Base-by-base conservation (phyloP, 805 yeast species). In the Candida hungchunana region DNA sequence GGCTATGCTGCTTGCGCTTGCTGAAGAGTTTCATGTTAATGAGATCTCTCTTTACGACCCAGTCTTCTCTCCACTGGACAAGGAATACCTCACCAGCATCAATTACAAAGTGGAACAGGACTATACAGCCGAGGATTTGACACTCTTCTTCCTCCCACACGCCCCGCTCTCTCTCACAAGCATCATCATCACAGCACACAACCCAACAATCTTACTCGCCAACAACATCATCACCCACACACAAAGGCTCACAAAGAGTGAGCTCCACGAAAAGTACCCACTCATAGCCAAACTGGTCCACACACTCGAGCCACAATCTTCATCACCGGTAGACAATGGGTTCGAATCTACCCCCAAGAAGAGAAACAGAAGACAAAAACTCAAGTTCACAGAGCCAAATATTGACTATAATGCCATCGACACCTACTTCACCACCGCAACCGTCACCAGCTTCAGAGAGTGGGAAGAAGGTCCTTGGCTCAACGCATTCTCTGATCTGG, bases 91-190 rank as follows among this genome's bases (percentile, higher is more conserved):
- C 7, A 28, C 41, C 5, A 34, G 37, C 2, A 37, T 50, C 25
- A 60, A 58, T 1, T 36, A 54, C 10, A 27, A 16, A 7, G 35
- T 44, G 10, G 46, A 47, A 27, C 43, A 46, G 20, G 27, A 29
- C 1, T 47, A 47, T 28, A 24, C 19, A 13, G 28, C 43, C 7
- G 21, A 32, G 2, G 18, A 29, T 1, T 23, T 42, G 1, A 60
- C 67, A 0, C 56, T 84, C 2, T 81, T 63, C 53, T 83, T 75
- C 50, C 64, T 84, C 31, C 94, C 94, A 0, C 95, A 84, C 60
- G 90, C 89, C 0, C 85, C 87, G 1, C 56, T 80, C 26, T 63
- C 56, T 13, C 48, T 77, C 13, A 72, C 80, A 1, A 69, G 75
- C 26, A n/a, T 18, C 2, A 43, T 77, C 1, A 33, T 76, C 10